Evolutionary conservation across 306 rosid species (phyloP).

Genomic region (cucumber (Cucumis sativus)): Cucumber_9930_V3 NC_026660.2:22399001-22399500

Average conservation of each 20-base stretch:
- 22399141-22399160: neutral
- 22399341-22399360: neutral
- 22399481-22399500: neutral
- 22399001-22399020: neutral
- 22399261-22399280: neutral
- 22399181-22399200: neutral
- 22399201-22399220: neutral
- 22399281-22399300: neutral
- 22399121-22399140: neutral
- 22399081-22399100: neutral
- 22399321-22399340: neutral
- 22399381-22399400: neutral
- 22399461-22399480: neutral
- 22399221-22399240: neutral
- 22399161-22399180: neutral
- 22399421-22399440: neutral
- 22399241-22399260: neutral
- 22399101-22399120: neutral
- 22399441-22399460: neutral
- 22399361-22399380: neutral
- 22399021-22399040: neutral
- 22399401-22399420: neutral
- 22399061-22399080: neutral
- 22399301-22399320: neutral
- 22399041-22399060: neutral